Conservation (phyloP, 2,329 filamentous ascomycete species). For the Penicillium sp. region DNA sequence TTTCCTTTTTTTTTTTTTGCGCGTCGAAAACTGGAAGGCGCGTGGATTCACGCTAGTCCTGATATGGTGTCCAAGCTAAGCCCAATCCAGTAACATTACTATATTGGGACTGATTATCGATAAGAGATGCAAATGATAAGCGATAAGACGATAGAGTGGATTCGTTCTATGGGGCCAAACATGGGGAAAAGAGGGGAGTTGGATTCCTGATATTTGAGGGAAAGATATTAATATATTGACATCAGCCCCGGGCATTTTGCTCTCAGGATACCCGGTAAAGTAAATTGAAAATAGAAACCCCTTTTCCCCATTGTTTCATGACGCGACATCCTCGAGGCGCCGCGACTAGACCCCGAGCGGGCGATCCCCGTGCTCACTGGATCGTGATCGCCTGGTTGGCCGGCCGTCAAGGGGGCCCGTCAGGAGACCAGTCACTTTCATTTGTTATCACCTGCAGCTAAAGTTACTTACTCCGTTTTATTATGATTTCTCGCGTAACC, state of each 20-base stretch:
- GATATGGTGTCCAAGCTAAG: constrained; percentile 11
- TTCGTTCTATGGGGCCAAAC: neutral
- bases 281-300: neutral
- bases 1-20: constrained; percentile 15
- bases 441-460: constrained; percentile 23
- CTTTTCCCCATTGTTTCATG: constrained; percentile 12
- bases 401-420: constrained; percentile 9
- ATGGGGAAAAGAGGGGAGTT: neutral
- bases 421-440: constrained; percentile 23
- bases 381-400: constrained; percentile 15
- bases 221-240: neutral
- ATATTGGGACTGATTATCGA: neutral
- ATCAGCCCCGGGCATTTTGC: neutral
- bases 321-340: constrained; percentile 11
- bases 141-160: neutral
- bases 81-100: constrained; percentile 10
- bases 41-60: constrained; percentile 19
- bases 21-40: constrained; percentile 20
- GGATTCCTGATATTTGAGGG: neutral
- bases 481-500: neutral
- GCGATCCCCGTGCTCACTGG: constrained; percentile 11
- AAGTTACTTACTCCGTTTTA: constrained; percentile 4
- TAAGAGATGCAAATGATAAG: neutral
- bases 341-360: constrained; percentile 1
- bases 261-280: neutral